Evolutionary conservation across 305 asterid genomes (phyloP).

Genomic region (Fraxinus baroniana): DNA sequence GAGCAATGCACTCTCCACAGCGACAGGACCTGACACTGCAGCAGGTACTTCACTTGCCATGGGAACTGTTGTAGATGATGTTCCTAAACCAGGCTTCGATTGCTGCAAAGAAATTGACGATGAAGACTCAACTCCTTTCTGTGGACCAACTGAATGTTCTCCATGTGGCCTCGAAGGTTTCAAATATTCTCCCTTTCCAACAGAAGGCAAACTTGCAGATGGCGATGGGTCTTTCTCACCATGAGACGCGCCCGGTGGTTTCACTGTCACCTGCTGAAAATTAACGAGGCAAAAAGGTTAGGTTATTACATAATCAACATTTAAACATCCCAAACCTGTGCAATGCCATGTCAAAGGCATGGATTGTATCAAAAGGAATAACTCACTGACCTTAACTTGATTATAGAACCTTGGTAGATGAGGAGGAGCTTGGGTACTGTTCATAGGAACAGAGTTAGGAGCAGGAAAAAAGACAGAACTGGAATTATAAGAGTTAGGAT

Average conservation of each 20-base stretch:
- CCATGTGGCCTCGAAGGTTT: slow-evolving; percentile 36
- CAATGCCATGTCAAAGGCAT: neutral
- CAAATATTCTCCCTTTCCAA: slow-evolving; percentile 41
- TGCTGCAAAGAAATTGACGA: slow-evolving; percentile 34
- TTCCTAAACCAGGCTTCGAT: slow-evolving; percentile 46
- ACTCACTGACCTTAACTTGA: slow-evolving; percentile 48
- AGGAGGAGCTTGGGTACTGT: slow-evolving; percentile 43
- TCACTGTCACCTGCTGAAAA: slow-evolving; percentile 70
- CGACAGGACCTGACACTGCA: slow-evolving; percentile 27
- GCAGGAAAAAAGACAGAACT: slow-evolving; percentile 39
- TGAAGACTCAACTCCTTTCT: slow-evolving; percentile 40
- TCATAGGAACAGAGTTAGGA: slow-evolving; percentile 51
- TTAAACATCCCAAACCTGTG: slow-evolving; percentile 11
- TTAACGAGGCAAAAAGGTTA: neutral
- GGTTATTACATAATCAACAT: slow-evolving; percentile 5
- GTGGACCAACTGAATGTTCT: slow-evolving; percentile 36
- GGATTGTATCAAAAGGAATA: neutral
- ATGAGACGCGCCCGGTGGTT: slow-evolving; percentile 47
- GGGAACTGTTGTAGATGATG: slow-evolving; percentile 36
- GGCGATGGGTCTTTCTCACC: slow-evolving; percentile 47
- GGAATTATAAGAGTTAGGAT: slow-evolving; percentile 52
- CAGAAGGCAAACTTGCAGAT: slow-evolving; percentile 40
- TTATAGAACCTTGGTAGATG: slow-evolving; percentile 56
- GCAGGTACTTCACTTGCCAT: slow-evolving; percentile 25
- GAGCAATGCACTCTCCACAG: slow-evolving; percentile 29